Evolutionary conservation across 768 basidiomycete species (phyloP).

Genomic region (Leccinum longicurvipes): DNA sequence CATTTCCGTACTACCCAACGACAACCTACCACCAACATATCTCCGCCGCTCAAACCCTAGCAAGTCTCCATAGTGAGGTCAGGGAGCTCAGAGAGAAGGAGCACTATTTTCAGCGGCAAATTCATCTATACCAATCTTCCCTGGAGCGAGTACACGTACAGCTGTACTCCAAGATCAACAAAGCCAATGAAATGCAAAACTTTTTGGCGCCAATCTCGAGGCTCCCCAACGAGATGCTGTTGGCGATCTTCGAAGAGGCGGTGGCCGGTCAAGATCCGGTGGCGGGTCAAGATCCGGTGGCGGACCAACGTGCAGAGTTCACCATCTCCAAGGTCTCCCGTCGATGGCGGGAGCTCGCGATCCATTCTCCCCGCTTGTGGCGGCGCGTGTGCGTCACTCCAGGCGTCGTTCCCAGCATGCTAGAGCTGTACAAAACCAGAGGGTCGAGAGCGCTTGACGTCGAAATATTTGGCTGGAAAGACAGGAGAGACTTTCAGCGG

Average conservation of each 20-base stretch:
- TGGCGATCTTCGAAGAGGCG: slow-evolving; percentile 31
- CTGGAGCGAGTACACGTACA: slow-evolving; percentile 16
- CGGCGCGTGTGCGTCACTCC: slow-evolving; percentile 26
- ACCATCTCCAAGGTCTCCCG: slow-evolving; percentile 30
- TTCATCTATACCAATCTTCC: slow-evolving; percentile 9
- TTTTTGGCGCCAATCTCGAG: slow-evolving; percentile 28
- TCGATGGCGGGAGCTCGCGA: slow-evolving; percentile 30
- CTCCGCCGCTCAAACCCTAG: slow-evolving; percentile 18
- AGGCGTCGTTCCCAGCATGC: slow-evolving; percentile 12
- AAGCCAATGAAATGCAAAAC: slow-evolving; percentile 30
- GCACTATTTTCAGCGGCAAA: slow-evolving; percentile 12
- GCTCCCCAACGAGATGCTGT: slow-evolving; percentile 30
- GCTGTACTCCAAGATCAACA: slow-evolving; percentile 18
- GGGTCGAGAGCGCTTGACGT: slow-evolving; percentile 26
- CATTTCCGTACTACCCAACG: slow-evolving; percentile 8
- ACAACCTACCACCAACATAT: slow-evolving; percentile 14
- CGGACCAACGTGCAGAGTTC: slow-evolving; percentile 20
- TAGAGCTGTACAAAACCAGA: slow-evolving; percentile 26
- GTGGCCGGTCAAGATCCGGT: slow-evolving; percentile 23
- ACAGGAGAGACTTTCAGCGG: slow-evolving; percentile 30
- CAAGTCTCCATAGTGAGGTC: slow-evolving; percentile 19
- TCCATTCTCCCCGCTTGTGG: slow-evolving; percentile 32
- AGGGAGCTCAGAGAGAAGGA: slow-evolving; percentile 15
- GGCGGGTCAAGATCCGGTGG: slow-evolving; percentile 15
- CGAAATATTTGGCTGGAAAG: slow-evolving; percentile 28